Percentiles rank a stretch among this genome's conserved stretches.
Evolutionary conservation across 371 early-diverging fungal genomes (phyloP).

Genomic region (Saksenaea oblongispora): DNA sequence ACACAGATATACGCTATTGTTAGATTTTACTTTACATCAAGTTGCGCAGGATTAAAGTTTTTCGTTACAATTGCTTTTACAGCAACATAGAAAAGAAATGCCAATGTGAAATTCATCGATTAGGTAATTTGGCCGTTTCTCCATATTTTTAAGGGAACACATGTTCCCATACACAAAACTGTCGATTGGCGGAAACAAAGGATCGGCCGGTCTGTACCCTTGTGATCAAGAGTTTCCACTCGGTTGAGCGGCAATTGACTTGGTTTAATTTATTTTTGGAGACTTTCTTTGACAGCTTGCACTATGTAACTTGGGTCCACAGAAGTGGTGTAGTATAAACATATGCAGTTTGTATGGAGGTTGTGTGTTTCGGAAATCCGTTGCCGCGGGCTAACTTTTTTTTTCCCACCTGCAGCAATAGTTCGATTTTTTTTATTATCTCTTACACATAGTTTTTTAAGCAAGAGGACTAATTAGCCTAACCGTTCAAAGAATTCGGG

Average conservation of each 20-base stretch:
- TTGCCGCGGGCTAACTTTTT: not conserved
- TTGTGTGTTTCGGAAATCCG: not conserved
- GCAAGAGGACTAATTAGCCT: slow-evolving; percentile 53
- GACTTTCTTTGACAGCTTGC: slow-evolving; percentile 4
- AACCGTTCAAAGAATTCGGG: slow-evolving; percentile 1
- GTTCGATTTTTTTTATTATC: not conserved
- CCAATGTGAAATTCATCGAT: not conserved
- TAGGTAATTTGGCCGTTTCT: slow-evolving; percentile 6
- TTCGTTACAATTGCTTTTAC: not conserved
- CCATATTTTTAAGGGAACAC: slow-evolving; percentile 1
- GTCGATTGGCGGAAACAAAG: slow-evolving; percentile 1
- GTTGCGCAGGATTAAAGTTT: not conserved
- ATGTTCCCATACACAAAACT: slow-evolving; percentile 4
- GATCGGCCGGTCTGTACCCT: slow-evolving; percentile 3
- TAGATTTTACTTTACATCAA: not conserved
- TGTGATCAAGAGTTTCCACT: slow-evolving; percentile 3
- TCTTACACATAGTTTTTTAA: slow-evolving; percentile 18
- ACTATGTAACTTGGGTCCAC: slow-evolving; percentile 5
- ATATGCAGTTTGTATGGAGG: not conserved
- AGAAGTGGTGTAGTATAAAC: not conserved
- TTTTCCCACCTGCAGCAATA: slow-evolving; percentile 3
- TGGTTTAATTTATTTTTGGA: slow-evolving; percentile 1
- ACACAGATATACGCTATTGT: not conserved
- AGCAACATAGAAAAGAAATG: not conserved
- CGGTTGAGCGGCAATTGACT: not conserved